Evolutionary conservation across 768 basidiomycete species (phyloP).

Genomic region (Auriscalpium orientale): DNA sequence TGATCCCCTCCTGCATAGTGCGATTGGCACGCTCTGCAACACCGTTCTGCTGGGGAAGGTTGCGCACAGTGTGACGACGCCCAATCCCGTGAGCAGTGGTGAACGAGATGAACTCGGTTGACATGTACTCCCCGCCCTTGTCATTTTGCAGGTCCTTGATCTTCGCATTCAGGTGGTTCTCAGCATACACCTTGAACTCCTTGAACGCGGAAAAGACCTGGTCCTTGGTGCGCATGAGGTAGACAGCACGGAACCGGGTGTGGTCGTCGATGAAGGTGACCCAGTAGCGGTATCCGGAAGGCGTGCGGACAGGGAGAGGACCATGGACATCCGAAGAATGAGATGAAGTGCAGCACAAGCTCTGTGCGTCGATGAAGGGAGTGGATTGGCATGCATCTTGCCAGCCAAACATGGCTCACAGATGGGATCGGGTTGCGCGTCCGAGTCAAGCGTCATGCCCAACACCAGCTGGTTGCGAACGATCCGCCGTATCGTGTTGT

Average conservation of each 20-base stretch:
- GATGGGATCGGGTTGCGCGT: slow-evolving; percentile 12
- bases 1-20: no score
- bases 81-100: slow-evolving; percentile 15
- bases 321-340: slow-evolving; percentile 20
- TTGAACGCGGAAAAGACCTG: slow-evolving; percentile 21
- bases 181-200: slow-evolving; percentile 22
- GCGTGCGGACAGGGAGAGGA: slow-evolving; percentile 4
- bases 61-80: slow-evolving; percentile 17
- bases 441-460: no score
- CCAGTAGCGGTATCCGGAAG: no score
- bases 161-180: slow-evolving; percentile 16
- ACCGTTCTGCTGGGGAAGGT: no score
- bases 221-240: slow-evolving; percentile 16
- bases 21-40: no score
- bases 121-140: slow-evolving; percentile 21
- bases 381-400: slow-evolving; percentile 18
- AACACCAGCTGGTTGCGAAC: slow-evolving; percentile 9
- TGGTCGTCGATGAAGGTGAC: no score
- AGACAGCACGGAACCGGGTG: no score
- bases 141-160: slow-evolving; percentile 19
- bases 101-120: slow-evolving; percentile 11
- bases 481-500: slow-evolving; percentile 5
- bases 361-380: slow-evolving; percentile 8
- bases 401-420: slow-evolving; percentile 17
- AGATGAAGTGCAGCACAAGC: slow-evolving; percentile 11